Conservation (phyloP, 257 asterid species). For the Nicotiana tabacum region DNA sequence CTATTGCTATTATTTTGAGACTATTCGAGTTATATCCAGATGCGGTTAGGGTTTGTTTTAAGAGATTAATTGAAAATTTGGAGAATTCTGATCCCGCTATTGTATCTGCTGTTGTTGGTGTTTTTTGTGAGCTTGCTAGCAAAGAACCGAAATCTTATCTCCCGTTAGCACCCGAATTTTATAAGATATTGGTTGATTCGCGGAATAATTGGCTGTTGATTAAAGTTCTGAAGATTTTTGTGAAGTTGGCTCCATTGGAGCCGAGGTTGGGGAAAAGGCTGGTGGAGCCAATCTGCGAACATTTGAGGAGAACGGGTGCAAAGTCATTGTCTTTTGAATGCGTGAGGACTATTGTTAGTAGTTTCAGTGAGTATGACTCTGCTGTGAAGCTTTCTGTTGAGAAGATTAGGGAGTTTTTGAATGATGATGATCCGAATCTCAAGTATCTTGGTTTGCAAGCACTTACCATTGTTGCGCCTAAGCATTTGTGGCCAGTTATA, state of each 20-base stretch:
- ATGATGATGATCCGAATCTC: constrained; percentile 82
- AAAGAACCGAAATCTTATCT: constrained; percentile 74
- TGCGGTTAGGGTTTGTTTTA: constrained; percentile 86
- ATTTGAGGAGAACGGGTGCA: constrained; percentile 70
- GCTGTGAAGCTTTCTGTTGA: constrained; percentile 78
- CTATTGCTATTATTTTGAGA: constrained; percentile 55
- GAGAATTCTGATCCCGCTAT: constrained; percentile 60
- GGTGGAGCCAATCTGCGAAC: constrained; percentile 83
- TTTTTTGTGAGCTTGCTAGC: constrained; percentile 77
- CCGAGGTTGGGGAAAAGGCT: constrained; percentile 80
- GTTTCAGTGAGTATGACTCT: constrained; percentile 68
- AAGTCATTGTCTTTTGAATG: constrained; percentile 87
- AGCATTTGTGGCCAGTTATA: constrained; percentile 68
- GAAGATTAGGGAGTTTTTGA: constrained; percentile 69
- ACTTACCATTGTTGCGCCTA: constrained; percentile 45
- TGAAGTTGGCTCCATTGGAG: constrained; percentile 69
- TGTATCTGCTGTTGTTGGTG: constrained; percentile 74
- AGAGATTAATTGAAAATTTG: constrained; percentile 77
- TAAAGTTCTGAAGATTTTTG: constrained; percentile 81
- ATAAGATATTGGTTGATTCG: constrained; percentile 67
- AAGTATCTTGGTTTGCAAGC: constrained; percentile 89
- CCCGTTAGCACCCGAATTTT: constrained; percentile 94
- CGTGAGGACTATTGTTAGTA: constrained; percentile 57
- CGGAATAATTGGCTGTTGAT: constrained; percentile 90
- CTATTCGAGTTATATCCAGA: constrained; percentile 75